Conservation (phyloP, 2,329 filamentous ascomycete species). For the Aspergillus piperis region DNA sequence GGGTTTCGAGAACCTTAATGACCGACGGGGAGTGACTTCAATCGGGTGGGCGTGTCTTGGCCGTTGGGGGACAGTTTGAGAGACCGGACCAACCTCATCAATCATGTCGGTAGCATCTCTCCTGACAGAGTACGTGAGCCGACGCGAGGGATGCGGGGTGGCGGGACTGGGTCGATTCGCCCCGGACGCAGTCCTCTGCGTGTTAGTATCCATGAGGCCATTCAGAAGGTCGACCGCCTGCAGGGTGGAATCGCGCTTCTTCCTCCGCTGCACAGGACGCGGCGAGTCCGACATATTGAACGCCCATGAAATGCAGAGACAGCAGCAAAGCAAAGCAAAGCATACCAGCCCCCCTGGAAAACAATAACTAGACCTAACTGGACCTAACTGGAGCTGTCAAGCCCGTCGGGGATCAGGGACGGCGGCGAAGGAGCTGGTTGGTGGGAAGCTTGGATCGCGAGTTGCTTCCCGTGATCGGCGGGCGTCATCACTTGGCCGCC, state of each 20-base stretch:
- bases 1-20: background rate
- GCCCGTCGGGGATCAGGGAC: background rate
- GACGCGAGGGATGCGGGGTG: constrained; percentile 9
- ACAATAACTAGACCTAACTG: background rate
- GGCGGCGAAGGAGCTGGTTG: background rate
- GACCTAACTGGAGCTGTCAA: background rate
- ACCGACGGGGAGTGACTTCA: background rate
- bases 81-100: background rate
- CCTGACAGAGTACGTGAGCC: background rate
- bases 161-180: background rate
- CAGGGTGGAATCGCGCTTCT: constrained; percentile 19
- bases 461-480: constrained; percentile 6
- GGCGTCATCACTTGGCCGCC: constrained; percentile 2
- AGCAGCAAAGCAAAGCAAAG: background rate
- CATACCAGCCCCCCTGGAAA: background rate
- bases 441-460: background rate
- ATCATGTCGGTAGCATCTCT: too few species aligned
- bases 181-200: background rate
- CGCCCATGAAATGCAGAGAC: background rate
- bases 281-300: constrained; percentile 13
- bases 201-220: constrained; percentile 15
- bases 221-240: constrained; percentile 26
- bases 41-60: background rate
- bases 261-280: constrained; percentile 12
- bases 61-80: background rate